Conservation (phyloP, 495 filamentous ascomycete species). For the Aspergillus cristatus region DNA sequence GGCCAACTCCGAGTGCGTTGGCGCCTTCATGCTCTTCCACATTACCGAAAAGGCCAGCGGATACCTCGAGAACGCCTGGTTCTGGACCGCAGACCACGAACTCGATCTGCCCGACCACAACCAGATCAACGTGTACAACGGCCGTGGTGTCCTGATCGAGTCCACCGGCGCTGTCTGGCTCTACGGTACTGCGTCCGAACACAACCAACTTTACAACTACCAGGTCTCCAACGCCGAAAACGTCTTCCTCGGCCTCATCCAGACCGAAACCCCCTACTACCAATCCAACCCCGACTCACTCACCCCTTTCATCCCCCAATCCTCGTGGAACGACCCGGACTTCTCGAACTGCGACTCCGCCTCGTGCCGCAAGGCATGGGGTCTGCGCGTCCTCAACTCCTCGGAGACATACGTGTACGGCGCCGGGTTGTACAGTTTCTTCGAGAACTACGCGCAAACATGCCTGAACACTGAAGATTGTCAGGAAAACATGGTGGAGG, state of each 20-base stretch:
- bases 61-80: slow-evolving; percentile 91
- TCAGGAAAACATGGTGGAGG: slow-evolving; percentile 78
- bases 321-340: slow-evolving; percentile 62
- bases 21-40: slow-evolving; percentile 76
- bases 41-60: slow-evolving; percentile 58
- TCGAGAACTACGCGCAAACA: slow-evolving; percentile 73
- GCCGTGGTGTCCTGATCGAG: slow-evolving; percentile 77
- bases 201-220: slow-evolving; percentile 86
- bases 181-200: slow-evolving; percentile 78
- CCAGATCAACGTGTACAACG: slow-evolving; percentile 89
- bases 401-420: slow-evolving; percentile 65
- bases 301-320: slow-evolving; percentile 53
- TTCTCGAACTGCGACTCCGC: slow-evolving; percentile 54
- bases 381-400: slow-evolving; percentile 65
- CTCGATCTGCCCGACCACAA: slow-evolving; percentile 67
- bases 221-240: slow-evolving; percentile 72
- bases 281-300: slow-evolving; percentile 75
- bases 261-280: slow-evolving; percentile 90
- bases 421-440: slow-evolving; percentile 78
- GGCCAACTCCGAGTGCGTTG: slow-evolving; percentile 51
- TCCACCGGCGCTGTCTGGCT: slow-evolving; percentile 46
- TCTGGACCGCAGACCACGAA: slow-evolving; percentile 91
- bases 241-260: slow-evolving; percentile 77
- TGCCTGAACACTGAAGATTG: slow-evolving; percentile 70
- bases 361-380: slow-evolving; percentile 75